phyloP scores from a whole-genome alignment of 352 stramenopile genomes.

The Phytophthora pinifolia region DNA sequence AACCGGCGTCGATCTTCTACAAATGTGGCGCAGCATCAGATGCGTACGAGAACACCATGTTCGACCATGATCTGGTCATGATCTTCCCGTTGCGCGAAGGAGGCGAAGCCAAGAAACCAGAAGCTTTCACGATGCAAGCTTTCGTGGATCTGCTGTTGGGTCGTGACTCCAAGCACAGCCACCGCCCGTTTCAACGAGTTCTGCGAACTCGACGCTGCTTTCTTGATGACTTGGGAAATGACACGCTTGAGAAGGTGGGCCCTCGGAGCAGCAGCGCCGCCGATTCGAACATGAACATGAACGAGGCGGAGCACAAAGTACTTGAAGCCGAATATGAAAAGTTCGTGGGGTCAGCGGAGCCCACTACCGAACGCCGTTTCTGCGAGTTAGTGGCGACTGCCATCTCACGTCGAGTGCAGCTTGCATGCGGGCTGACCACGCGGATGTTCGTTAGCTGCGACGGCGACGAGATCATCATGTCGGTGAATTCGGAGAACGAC shows the following conservation, averaged over 20 bases:
- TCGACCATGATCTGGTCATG: conserved; percentile 72
- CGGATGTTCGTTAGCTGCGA: conserved; percentile 69
- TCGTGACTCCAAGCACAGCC: conserved; percentile 35
- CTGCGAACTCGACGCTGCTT: conserved; percentile 61
- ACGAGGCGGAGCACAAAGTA: conserved; percentile 30
- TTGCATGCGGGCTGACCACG: conserved; percentile 69
- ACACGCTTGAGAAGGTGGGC: conserved; percentile 27
- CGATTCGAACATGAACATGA: conserved; percentile 25
- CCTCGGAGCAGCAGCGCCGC: conserved; percentile 32
- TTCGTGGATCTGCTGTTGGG: conserved; percentile 65
- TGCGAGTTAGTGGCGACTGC: conserved; percentile 61
- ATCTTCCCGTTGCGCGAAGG: conserved; percentile 62
- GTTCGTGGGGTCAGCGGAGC: conserved; percentile 34
- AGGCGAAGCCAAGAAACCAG: conserved; percentile 52
- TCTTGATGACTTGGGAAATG: conserved; percentile 49
- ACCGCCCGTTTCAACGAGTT: conserved; percentile 53
- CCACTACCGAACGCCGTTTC: conserved; percentile 52
- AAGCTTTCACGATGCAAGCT: conserved; percentile 50
- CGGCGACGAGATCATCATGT: conserved; percentile 75
- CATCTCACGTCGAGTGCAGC: conserved; percentile 56
- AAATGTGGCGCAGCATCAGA: conserved; percentile 19
- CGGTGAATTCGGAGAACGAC: conserved; percentile 67
- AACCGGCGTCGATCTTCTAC: conserved; percentile 30
- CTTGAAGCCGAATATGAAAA: conserved; percentile 59
- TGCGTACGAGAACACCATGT: conserved; percentile 50